These are phyloP conservation scores for Pyrenophora seminiperda DNA, from an alignment of 2,329 filamentous ascomycete genomes.

Conservation along the genomic window DNA sequence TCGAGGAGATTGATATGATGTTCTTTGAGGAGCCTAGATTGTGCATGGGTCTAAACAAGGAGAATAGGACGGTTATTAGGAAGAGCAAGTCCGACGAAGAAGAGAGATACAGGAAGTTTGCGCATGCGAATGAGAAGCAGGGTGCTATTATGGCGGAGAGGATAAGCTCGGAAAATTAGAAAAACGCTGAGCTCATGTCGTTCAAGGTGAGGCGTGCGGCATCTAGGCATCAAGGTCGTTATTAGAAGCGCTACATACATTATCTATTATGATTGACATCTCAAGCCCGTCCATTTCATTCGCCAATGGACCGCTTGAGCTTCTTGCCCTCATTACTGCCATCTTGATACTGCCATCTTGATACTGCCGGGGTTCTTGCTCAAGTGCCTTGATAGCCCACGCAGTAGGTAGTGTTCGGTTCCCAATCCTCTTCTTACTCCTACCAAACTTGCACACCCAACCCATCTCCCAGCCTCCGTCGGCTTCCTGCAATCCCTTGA, in stretches of 20 bases:
- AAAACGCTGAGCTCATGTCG: no score
- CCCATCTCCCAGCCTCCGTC: conserved; percentile 47
- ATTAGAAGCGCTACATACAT: no score
- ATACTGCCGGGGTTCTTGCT: neutral
- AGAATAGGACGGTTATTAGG: conserved; percentile 28
- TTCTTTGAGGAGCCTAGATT: conserved; percentile 40
- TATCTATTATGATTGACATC: no score
- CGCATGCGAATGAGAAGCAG: conserved; percentile 17
- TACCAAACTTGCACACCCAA: conserved; percentile 29
- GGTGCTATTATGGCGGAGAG: conserved; percentile 8
- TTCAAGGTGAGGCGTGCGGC: neutral
- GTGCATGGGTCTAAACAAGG: conserved; percentile 41
- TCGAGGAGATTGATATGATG: conserved; percentile 39
- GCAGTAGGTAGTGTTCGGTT: conserved; percentile 30
- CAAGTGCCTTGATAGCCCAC: conserved; percentile 30
- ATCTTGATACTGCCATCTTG: neutral
- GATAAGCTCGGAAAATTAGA: conserved; percentile 8
- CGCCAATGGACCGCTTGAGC: neutral
- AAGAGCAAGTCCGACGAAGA: conserved; percentile 30
- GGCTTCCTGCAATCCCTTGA: conserved; percentile 37
- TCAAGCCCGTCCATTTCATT: no score
- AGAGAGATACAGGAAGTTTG: conserved; percentile 26
- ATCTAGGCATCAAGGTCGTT: neutral
- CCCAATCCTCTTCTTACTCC: conserved; percentile 23
- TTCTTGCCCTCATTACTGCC: neutral